Percentiles rank a stretch among this genome's conserved stretches.
Conservation (phyloP, 495 filamentous ascomycete species). For the Aspergillus sparsus region DNA sequence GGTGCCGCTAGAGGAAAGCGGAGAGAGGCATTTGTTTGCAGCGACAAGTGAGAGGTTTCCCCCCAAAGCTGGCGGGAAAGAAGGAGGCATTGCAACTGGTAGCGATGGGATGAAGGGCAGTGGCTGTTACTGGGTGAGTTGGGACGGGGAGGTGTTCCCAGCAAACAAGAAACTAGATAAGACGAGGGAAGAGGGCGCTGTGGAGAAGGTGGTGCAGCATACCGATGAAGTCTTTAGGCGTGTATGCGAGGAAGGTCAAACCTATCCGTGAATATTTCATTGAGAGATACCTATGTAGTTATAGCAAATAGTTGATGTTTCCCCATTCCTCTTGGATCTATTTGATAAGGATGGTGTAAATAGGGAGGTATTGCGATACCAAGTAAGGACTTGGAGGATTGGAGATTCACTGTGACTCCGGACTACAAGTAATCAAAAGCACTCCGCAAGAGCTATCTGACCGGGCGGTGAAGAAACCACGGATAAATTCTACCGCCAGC, state of each 20-base stretch:
- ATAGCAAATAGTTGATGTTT: no score
- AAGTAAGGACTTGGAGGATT: no score
- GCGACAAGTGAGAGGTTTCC: slow-evolving; percentile 44
- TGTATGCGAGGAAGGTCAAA: slow-evolving; percentile 18
- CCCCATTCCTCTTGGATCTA: no score
- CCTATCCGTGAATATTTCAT: slow-evolving; percentile 6
- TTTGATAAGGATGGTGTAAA: no score
- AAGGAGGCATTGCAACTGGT: slow-evolving; percentile 9
- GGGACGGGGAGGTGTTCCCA: slow-evolving; percentile 22
- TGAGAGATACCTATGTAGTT: no score
- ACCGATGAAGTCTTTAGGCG: slow-evolving; percentile 22
- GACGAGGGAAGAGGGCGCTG: slow-evolving; percentile 16
- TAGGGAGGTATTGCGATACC: no score
- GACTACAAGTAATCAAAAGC: no score
- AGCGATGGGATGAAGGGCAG: slow-evolving; percentile 19
- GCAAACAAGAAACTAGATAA: slow-evolving; percentile 11
- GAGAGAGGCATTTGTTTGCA: slow-evolving; percentile 46
- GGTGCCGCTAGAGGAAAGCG: slow-evolving; percentile 42
- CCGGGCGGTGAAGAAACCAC: slow-evolving; percentile 24
- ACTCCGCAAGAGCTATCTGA: slow-evolving; percentile 1
- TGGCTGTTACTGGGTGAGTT: slow-evolving; percentile 24
- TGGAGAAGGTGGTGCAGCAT: slow-evolving; percentile 24
- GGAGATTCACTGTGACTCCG: no score
- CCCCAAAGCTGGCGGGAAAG: slow-evolving; percentile 11
- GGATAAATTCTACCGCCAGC: slow-evolving; percentile 26